phyloP scores from a whole-genome alignment of 2,329 filamentous ascomycete genomes.

The Monosporascus sp. region DNA sequence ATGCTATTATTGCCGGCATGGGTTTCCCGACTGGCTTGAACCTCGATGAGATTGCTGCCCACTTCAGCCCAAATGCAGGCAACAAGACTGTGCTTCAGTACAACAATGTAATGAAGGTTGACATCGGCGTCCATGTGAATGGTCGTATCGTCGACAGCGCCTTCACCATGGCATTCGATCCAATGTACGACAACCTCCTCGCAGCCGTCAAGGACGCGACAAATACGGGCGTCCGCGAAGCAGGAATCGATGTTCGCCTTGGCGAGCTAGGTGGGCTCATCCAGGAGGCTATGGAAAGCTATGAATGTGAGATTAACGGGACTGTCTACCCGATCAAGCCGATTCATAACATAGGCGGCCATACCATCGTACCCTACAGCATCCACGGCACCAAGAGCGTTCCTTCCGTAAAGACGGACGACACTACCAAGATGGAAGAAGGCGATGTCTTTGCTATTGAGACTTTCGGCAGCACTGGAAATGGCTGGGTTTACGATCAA shows the following conservation, averaged over 20 bases:
- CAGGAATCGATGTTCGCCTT: slow-evolving; percentile 86
- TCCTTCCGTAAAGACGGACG: slow-evolving; percentile 81
- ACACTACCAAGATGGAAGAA: slow-evolving; percentile 96
- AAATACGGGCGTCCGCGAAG: slow-evolving; percentile 83
- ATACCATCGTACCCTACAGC: slow-evolving; percentile 82
- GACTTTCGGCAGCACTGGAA: slow-evolving; percentile 91
- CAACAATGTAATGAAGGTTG: slow-evolving; percentile 76
- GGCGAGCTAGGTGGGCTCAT: slow-evolving; percentile 78
- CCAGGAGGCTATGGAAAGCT: slow-evolving; percentile 90
- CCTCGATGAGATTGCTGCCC: slow-evolving; percentile 79
- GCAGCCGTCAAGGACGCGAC: slow-evolving; percentile 70
- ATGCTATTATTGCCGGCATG: slow-evolving; percentile 73
- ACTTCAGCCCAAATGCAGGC: slow-evolving; percentile 82
- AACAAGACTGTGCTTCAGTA: slow-evolving; percentile 71
- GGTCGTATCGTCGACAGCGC: slow-evolving; percentile 77
- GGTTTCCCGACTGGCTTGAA: slow-evolving; percentile 82
- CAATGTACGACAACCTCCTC: slow-evolving; percentile 68
- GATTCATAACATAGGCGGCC: slow-evolving; percentile 82
- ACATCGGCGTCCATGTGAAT: slow-evolving; percentile 77
- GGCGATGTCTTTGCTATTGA: slow-evolving; percentile 93
- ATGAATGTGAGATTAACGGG: slow-evolving; percentile 79
- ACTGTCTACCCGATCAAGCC: slow-evolving; percentile 74
- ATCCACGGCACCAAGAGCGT: slow-evolving; percentile 94
- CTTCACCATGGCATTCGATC: slow-evolving; percentile 73
- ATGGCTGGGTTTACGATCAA: slow-evolving; percentile 81